A percentile compares a stretch with the other conserved stretches of the same genome.
phyloP scores from a whole-genome alignment of 768 basidiomycete species.

The Nevesoporus exiguus region DNA sequence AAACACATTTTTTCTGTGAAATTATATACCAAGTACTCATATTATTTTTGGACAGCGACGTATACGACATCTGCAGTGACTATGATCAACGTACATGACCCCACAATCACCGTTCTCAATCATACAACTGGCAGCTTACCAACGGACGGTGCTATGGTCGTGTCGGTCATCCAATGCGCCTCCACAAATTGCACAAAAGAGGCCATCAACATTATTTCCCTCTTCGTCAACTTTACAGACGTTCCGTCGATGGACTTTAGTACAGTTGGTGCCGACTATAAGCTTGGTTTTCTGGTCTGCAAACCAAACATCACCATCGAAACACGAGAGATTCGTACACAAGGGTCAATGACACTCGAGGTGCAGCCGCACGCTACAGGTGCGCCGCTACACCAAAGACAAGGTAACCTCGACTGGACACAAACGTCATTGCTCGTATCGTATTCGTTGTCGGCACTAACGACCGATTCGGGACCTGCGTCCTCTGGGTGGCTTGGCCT shows the following conservation, averaged over 20 bases:
- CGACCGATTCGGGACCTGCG: constrained; percentile 8
- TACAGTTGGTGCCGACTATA: constrained; percentile 12
- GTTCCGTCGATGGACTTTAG: constrained; percentile 12
- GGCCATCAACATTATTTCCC: constrained; percentile 7
- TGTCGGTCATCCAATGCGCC: constrained; percentile 14
- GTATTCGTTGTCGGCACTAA: constrained; percentile 8
- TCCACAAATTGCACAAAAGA: constrained; percentile 8
- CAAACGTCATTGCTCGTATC: constrained; percentile 11
- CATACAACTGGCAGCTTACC: constrained; percentile 14
- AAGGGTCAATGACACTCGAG: constrained; percentile 9
- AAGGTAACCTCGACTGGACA: constrained; percentile 17
- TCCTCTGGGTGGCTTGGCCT: constrained; percentile 6
- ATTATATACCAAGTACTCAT: background rate
- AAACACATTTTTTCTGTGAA: background rate
- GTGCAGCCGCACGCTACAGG: constrained; percentile 5
- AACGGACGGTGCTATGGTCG: constrained; percentile 15
- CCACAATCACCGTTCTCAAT: constrained; percentile 12
- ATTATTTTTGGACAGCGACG: background rate
- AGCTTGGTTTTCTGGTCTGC: constrained; percentile 22
- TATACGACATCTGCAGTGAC: constrained; percentile 6
- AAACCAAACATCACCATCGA: constrained; percentile 23
- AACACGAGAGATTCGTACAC: constrained; percentile 20
- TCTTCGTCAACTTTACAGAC: constrained; percentile 12
- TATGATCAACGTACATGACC: constrained; percentile 15
- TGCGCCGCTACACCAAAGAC: constrained; percentile 1